phyloP scores from a whole-genome alignment of 176 grass and related monocot genomes.

The Otatea glauca region DNA sequence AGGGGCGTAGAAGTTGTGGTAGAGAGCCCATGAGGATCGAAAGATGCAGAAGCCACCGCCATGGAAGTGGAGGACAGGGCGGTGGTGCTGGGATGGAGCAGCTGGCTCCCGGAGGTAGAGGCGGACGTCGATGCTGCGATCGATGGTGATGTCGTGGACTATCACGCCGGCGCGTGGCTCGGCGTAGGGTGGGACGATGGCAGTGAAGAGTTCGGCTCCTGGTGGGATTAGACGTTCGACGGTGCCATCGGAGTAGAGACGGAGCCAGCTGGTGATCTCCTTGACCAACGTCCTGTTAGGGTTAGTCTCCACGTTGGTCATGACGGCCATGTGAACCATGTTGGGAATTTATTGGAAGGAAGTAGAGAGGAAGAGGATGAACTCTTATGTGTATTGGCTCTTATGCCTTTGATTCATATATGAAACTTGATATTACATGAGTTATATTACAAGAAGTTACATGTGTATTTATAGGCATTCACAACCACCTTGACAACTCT shows the following conservation, averaged over 20 bases:
- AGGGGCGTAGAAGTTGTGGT: conserved; percentile 55
- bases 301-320: background rate
- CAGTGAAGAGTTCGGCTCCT: conserved; percentile 28
- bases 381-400: too few species aligned
- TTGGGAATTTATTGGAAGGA: too few species aligned
- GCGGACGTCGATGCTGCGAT: conserved; percentile 34
- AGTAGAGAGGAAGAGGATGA: too few species aligned
- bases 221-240: conserved; percentile 40
- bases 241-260: conserved; percentile 43
- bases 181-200: conserved; percentile 26
- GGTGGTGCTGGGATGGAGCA: background rate
- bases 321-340: background rate
- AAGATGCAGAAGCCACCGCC: conserved; percentile 57
- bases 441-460: too few species aligned
- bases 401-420: too few species aligned
- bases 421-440: too few species aligned
- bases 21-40: conserved; percentile 43
- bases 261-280: conserved; percentile 47
- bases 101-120: conserved; percentile 35
- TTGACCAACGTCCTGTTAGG: conserved; percentile 34
- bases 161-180: conserved; percentile 48
- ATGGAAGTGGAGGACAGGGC: conserved; percentile 52
- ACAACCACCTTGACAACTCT: too few species aligned
- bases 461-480: too few species aligned
- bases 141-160: conserved; percentile 44